A percentile compares a stretch with the other conserved stretches of the same genome.
Evolutionary conservation across 495 filamentous ascomycete genomes (phyloP).

Genomic region (Daldinia loculata): DNA sequence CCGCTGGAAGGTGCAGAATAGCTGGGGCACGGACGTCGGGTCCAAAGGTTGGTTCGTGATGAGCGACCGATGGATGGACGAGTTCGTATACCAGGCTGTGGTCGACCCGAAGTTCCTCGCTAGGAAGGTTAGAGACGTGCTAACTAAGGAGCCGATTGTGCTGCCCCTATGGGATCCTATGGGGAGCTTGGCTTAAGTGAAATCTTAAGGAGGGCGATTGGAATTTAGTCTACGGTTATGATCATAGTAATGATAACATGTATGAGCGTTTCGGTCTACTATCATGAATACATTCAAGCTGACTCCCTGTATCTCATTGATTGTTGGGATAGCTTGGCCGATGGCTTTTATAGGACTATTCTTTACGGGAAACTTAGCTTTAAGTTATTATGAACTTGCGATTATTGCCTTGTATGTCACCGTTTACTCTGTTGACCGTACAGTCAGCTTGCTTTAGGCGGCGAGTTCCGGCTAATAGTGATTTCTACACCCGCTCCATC

Average conservation of each 20-base stretch:
- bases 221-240: neutral
- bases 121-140: slow-evolving; percentile 70
- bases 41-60: slow-evolving; percentile 86
- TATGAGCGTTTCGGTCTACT: slow-evolving; percentile 7
- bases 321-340: neutral
- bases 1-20: slow-evolving; percentile 87
- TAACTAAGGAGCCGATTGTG: slow-evolving; percentile 72
- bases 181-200: slow-evolving; percentile 74
- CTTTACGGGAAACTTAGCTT: neutral
- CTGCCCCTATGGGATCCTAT: slow-evolving; percentile 89
- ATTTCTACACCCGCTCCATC: neutral
- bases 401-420: neutral
- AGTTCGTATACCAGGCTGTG: slow-evolving; percentile 90
- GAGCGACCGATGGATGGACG: slow-evolving; percentile 86
- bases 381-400: neutral
- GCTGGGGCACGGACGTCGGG: slow-evolving; percentile 74
- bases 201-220: neutral
- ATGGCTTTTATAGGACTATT: neutral
- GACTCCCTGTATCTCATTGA: neutral
- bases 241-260: slow-evolving; percentile 7
- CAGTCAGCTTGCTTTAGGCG: neutral
- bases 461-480: neutral
- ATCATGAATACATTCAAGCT: neutral
- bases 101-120: slow-evolving; percentile 75
- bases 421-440: neutral